Base-by-base conservation (phyloP, 768 basidiomycete species). In the Paxillus involutus region DNA sequence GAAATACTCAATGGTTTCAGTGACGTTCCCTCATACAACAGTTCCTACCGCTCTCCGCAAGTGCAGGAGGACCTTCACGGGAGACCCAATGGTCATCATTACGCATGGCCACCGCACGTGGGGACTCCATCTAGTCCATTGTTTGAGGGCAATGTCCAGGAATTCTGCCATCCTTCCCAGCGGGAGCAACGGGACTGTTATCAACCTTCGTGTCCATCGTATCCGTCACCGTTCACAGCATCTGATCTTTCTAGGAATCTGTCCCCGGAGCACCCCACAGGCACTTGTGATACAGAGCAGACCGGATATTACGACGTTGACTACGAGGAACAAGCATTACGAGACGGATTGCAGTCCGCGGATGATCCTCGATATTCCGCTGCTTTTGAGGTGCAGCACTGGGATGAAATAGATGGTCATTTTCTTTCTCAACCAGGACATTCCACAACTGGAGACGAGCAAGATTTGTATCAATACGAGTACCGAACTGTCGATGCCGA, bases 11-110 rank as follows among this genome's bases (percentile, higher is more conserved):
- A 14, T 12, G 37, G n/a, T 19, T 8, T 39, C 16, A 59, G 60
- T 36, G 57, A 63, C 36, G 45, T 43, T n/a, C 54, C 51, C 1
- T 35, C 41, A 10, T 47, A 46, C 9, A 56, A 59, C 12, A 52
- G 49, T 36, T 39, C 33, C 40, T 51, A 51, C 13, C 48, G 21
- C 35, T 26, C 30, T 30, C 19, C n/a, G 36, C 21, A 53, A 6
- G 42, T 29, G 36, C 44, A 53, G 24, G 29, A 32, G 36, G 57
- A 51, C 1, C 39, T 37, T 4, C 14, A 17, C 1, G 44, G 5
- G 36, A 49, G 32, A 44, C 30, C 21, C 9, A 50, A 45, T 30
- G 16, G 29, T 14, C 48, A 40, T 10, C 13, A 45, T 29, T 6
- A 41, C 16, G 57, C 47, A 24, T 24, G 35, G 35, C 35, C 49